Evolutionary conservation across 768 basidiomycete genomes (phyloP).

Genomic region (Cantharellus anzutake): DNA sequence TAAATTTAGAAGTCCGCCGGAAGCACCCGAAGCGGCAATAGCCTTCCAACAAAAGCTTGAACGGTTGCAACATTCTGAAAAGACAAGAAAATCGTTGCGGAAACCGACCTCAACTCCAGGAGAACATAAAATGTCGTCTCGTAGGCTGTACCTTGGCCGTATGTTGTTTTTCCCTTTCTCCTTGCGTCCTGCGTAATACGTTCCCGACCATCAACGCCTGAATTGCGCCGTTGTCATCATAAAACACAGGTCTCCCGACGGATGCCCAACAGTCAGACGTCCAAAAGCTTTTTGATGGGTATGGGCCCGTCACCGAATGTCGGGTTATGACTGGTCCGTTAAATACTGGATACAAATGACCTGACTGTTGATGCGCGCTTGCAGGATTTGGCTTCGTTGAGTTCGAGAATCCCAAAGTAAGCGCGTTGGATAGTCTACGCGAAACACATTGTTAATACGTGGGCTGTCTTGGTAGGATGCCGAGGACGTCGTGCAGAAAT

Average conservation of each 20-base stretch:
- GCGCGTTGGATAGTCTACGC: slow-evolving; percentile 3
- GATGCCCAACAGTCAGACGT: slow-evolving; percentile 75
- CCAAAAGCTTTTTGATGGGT: slow-evolving; percentile 76
- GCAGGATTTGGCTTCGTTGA: slow-evolving; percentile 92
- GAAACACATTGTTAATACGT: background rate
- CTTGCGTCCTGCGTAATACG: background rate
- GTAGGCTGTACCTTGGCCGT: slow-evolving; percentile 79
- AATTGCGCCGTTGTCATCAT: background rate
- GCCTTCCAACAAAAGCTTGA: too few relatives aligned
- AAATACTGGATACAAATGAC: background rate
- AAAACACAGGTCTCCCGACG: slow-evolving; percentile 46
- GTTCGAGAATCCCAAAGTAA: slow-evolving; percentile 69
- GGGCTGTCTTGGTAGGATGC: slow-evolving; percentile 44
- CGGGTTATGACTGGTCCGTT: slow-evolving; percentile 76
- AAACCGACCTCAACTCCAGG: background rate
- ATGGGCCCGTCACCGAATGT: slow-evolving; percentile 75
- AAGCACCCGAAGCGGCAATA: too few relatives aligned
- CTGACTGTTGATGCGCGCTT: background rate
- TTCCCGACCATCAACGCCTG: too few relatives aligned
- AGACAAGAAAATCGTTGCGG: too few relatives aligned
- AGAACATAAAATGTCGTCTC: slow-evolving; percentile 33
- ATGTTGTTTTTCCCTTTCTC: slow-evolving; percentile 5
- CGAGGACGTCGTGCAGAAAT: slow-evolving; percentile 75
- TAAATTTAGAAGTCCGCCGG: too few relatives aligned
- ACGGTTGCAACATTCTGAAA: too few relatives aligned